These are phyloP conservation scores for Gardenia jasminoides DNA, from an alignment of 257 asterid species.

Conservation along the genomic window DNA sequence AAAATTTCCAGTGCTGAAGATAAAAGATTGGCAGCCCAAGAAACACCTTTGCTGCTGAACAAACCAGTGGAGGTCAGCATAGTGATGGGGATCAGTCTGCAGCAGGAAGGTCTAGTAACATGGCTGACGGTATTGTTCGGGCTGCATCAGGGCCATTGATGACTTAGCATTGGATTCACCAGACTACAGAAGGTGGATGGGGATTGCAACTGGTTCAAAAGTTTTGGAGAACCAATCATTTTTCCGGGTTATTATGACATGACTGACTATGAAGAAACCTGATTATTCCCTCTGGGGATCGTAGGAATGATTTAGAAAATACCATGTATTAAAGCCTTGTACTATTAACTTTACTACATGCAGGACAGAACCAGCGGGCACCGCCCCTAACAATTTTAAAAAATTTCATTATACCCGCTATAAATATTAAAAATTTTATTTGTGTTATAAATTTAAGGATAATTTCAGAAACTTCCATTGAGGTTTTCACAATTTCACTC, in stretches of 20 bases:
- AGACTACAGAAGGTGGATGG: conserved; percentile 21
- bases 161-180: conserved; percentile 43
- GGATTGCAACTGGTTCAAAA: not conserved
- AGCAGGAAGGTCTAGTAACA: conserved; percentile 17
- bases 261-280: conserved; percentile 26
- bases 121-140: not conserved
- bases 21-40: conserved; percentile 36
- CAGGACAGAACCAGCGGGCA: not conserved
- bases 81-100: conserved; percentile 4
- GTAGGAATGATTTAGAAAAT: not conserved
- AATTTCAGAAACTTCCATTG: too few relatives aligned
- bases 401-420: too few relatives aligned
- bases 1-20: conserved; percentile 21
- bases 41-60: conserved; percentile 17
- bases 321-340: too few relatives aligned
- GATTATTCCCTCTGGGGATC: conserved; percentile 29
- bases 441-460: too few relatives aligned
- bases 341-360: too few relatives aligned
- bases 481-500: too few relatives aligned
- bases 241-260: not conserved
- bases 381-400: too few relatives aligned
- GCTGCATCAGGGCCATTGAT: conserved; percentile 35
- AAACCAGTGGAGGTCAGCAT: not conserved
- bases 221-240: not conserved
- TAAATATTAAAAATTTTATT: too few relatives aligned